Percentiles rank a stretch among this genome's conserved stretches.
These are phyloP conservation scores for Puccinia sorghi DNA, from an alignment of 1,284 basidiomycete species.

Conservation along the genomic window DNA sequence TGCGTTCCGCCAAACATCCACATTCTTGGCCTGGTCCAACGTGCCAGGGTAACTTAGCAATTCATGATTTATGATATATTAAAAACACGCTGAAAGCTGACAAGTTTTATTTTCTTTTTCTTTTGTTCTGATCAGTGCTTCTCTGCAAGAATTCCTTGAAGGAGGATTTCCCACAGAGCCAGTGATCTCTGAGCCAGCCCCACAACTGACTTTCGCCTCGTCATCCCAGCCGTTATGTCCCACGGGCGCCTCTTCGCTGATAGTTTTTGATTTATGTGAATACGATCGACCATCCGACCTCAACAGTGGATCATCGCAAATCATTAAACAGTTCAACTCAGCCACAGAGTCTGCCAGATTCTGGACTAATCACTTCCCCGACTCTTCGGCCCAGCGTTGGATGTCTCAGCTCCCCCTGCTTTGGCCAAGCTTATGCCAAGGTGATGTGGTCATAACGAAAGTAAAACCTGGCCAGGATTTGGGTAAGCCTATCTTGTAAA, in stretches of 20 bases:
- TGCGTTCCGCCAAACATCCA: constrained; percentile 20
- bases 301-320: constrained; percentile 11
- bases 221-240: constrained; percentile 2
- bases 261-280: constrained; percentile 17
- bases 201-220: constrained; percentile 11
- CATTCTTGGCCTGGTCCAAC: constrained; percentile 37
- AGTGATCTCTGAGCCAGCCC: neutral
- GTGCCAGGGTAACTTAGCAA: constrained; percentile 25
- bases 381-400: neutral
- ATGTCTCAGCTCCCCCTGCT: neutral
- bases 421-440: constrained; percentile 19
- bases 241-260: constrained; percentile 18
- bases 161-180: neutral
- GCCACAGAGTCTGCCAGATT: neutral
- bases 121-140: neutral
- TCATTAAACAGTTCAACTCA: constrained; percentile 27
- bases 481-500: neutral
- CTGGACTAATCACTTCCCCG: constrained; percentile 13
- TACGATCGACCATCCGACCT: neutral
- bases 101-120: neutral
- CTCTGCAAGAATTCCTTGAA: constrained; percentile 8
- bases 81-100: neutral
- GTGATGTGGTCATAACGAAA: constrained; percentile 5
- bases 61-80: no score
- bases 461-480: constrained; percentile 17